Conservation (phyloP, 768 basidiomycete genomes). For the Roridomyces roridus region DNA sequence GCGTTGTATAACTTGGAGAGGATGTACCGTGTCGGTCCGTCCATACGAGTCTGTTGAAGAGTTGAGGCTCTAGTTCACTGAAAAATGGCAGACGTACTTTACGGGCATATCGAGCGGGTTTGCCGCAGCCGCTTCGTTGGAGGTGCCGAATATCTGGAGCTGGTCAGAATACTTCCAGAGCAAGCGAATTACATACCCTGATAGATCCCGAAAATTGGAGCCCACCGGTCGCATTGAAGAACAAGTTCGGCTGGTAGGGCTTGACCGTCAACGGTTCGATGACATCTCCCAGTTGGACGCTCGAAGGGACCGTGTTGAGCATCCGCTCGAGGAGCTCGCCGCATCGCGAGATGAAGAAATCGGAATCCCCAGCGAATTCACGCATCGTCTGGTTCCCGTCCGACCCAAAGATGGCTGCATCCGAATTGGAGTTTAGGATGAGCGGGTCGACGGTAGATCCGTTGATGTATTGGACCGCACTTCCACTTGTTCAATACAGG, state of each 20-base stretch:
- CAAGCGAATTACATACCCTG: neutral
- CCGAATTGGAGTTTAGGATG: conserved; percentile 8
- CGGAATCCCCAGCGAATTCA: conserved; percentile 3
- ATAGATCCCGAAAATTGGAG: conserved; percentile 1
- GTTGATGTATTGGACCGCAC: conserved; percentile 14
- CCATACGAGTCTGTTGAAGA: conserved; percentile 11
- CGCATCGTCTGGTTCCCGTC: conserved; percentile 17
- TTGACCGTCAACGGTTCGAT: conserved; percentile 16
- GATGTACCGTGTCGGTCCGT: conserved; percentile 3
- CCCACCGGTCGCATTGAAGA: conserved; percentile 3
- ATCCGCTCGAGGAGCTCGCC: conserved; percentile 18
- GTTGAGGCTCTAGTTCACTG: neutral
- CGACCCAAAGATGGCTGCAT: conserved; percentile 11
- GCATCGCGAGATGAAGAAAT: conserved; percentile 8
- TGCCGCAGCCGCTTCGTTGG: conserved; percentile 5
- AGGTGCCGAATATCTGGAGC: conserved; percentile 16
- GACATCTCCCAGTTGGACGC: conserved; percentile 13
- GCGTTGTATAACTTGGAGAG: neutral
- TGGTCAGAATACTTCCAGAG: neutral
- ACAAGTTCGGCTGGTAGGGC: conserved; percentile 1
- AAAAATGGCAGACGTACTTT: neutral
- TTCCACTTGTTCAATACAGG: neutral
- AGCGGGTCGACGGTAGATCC: conserved; percentile 15
- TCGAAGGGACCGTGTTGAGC: conserved; percentile 19
- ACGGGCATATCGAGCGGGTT: conserved; percentile 14